Conservation (phyloP, 1,284 basidiomycete species). For the Puccinia coronata region DNA sequence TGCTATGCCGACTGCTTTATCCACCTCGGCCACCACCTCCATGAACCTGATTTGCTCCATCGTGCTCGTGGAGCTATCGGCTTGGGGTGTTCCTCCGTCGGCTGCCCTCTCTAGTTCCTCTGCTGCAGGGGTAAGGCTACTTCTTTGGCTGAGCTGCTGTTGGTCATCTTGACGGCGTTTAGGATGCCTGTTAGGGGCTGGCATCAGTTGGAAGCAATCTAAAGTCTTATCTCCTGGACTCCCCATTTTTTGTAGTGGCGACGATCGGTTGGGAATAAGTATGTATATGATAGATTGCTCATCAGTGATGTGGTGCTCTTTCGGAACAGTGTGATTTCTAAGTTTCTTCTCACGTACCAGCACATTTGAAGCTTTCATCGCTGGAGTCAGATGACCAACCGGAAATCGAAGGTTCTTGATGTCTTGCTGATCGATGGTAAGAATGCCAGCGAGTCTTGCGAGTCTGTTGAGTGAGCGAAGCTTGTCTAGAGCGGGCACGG, state of each 20-base stretch:
- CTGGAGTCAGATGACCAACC: conserved; percentile 12
- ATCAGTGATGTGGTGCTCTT: neutral
- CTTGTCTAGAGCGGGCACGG: neutral
- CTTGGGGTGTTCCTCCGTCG: neutral
- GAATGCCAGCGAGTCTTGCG: conserved; percentile 9
- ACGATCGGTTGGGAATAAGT: neutral
- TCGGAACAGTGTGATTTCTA: too few species aligned
- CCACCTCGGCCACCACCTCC: conserved; percentile 30
- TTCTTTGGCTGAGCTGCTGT: neutral
- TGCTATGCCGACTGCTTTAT: conserved; percentile 20
- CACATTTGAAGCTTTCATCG: conserved; percentile 42
- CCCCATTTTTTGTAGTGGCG: neutral
- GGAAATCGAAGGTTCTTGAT: neutral
- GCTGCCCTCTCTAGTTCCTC: conserved; percentile 18
- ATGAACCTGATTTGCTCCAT: conserved; percentile 24
- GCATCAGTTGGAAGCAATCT: conserved; percentile 11
- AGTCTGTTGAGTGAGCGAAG: neutral
- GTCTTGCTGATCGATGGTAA: neutral
- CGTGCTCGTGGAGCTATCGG: neutral
- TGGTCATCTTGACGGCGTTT: neutral
- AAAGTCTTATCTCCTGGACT: neutral
- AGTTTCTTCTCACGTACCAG: conserved; percentile 2
- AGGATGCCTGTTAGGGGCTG: conserved; percentile 5
- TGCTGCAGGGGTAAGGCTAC: conserved; percentile 6
- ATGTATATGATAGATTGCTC: neutral